Evolutionary conservation across 1,284 basidiomycete genomes (phyloP).

Genomic region (Mycena citricolor): DNA sequence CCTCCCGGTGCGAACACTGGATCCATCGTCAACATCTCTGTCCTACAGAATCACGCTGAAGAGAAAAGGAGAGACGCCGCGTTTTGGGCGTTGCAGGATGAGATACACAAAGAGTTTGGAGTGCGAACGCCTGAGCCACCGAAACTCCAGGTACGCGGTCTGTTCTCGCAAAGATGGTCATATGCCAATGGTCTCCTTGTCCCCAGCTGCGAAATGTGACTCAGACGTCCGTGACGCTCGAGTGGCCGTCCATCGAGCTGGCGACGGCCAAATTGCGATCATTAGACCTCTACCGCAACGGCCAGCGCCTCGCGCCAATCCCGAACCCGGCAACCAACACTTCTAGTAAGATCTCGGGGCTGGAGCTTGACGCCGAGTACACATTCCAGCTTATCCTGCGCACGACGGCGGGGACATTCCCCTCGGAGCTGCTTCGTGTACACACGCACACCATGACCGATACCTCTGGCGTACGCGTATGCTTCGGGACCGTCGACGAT

Average conservation of each 20-base stretch:
- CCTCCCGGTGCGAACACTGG: constrained; percentile 88
- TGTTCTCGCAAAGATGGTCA: not conserved
- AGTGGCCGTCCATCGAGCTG: constrained; percentile 86
- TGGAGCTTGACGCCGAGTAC: constrained; percentile 87
- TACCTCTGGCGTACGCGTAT: constrained; percentile 89
- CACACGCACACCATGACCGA: constrained; percentile 92
- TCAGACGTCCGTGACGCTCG: constrained; percentile 91
- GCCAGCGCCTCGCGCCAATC: constrained; percentile 82
- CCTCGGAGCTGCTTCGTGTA: constrained; percentile 79
- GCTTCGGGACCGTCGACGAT: constrained; percentile 87
- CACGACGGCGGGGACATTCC: constrained; percentile 86
- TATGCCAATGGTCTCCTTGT: no score
- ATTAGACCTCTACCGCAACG: constrained; percentile 89
- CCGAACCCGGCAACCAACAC: constrained; percentile 80
- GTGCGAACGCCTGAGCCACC: constrained; percentile 70
- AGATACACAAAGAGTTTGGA: constrained; percentile 79
- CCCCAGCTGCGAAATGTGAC: constrained; percentile 84
- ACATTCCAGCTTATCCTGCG: constrained; percentile 89
- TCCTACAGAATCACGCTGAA: constrained; percentile 80
- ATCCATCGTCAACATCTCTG: constrained; percentile 95
- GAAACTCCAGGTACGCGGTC: constrained; percentile 56
- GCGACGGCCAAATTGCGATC: constrained; percentile 84
- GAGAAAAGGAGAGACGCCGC: constrained; percentile 79
- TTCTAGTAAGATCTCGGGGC: constrained; percentile 86
- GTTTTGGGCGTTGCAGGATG: constrained; percentile 81